Evolutionary conservation across 2,329 filamentous ascomycete species (phyloP), one percentile per base, ranked within the genome.

Genomic region (Beauveria varroae): DNA sequence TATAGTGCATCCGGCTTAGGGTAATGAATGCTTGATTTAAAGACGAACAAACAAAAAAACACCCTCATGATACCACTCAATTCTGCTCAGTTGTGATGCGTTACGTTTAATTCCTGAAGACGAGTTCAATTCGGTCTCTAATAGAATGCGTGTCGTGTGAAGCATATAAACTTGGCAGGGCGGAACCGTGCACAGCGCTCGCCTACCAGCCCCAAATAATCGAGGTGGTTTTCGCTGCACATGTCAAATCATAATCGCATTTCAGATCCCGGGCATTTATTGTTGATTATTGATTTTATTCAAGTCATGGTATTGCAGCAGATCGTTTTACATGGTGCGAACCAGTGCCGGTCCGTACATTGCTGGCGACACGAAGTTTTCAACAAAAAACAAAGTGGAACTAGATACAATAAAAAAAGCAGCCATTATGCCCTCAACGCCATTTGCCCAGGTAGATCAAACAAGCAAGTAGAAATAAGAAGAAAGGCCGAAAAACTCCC

Each of bases 1-100:
- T 71, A 74, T 68, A 74, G 71, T 71, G 72, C 72, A 74, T 73
- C 72, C 65, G 70, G 71, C 68, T 73, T 75, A 70, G 72, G 70
- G 71, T 69, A 70, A 75, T 74, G 72, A 73, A 30, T 70, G 69
- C 70, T 71, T 72, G 72, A 50, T 68, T 68, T 72, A 68, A 69
- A 71, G 65, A 63, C 20, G 61, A 58, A 53, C 28, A 37, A 59
- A n/a, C n/a, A n/a, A 52, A 59, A 43, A 34, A 43, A 62, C 18
- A 16, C 12, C 22, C 16, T 58, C 12, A 37, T 53, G 41, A 60
- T 50, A 70, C 64, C 66, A 67, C 64, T 65, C 67, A 44, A 28
- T 53, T 14, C n/a, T 22, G 46, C 44, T 44, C 43, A 16, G 34
- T 46, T 28, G 40, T 61, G 34, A 52, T 24, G 30, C 4, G n/a